These are phyloP conservation scores for Prunus salicina DNA, from an alignment of 306 rosid species.

Conservation along the genomic window DNA sequence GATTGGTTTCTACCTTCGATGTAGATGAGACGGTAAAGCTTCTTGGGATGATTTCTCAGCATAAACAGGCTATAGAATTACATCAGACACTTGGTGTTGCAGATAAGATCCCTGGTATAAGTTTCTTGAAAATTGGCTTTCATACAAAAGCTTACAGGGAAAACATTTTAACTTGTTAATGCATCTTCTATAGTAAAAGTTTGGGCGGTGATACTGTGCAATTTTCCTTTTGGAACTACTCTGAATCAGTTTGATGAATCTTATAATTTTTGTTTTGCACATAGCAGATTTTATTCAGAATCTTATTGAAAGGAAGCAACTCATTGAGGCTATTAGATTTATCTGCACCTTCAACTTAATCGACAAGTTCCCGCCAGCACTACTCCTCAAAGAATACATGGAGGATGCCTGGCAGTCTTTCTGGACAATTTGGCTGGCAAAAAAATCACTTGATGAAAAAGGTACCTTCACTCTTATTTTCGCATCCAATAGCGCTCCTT, in stretches of 20 bases:
- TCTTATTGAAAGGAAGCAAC: constrained; percentile 36
- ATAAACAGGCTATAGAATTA: constrained; percentile 40
- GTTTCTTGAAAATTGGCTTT: constrained; percentile 17
- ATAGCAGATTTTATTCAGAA: constrained; percentile 41
- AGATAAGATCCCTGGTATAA: constrained; percentile 43
- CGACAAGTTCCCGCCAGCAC: constrained; percentile 38
- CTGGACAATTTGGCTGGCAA: neutral
- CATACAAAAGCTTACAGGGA: neutral
- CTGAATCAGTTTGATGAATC: neutral
- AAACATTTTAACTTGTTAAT: neutral
- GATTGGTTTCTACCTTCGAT: constrained; percentile 35
- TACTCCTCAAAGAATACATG: constrained; percentile 30
- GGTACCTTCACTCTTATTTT: constrained; percentile 19
- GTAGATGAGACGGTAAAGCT: constrained; percentile 46
- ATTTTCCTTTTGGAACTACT: neutral
- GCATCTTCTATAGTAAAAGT: neutral
- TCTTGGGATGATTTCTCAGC: constrained; percentile 34
- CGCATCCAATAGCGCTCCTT: neutral
- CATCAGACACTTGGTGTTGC: constrained; percentile 38
- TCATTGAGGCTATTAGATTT: constrained; percentile 52
- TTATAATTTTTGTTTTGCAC: neutral
- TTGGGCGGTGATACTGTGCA: neutral
- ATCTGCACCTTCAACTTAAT: constrained; percentile 45
- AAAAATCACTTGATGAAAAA: constrained; percentile 23
- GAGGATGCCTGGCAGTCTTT: neutral